Conservation (phyloP, 129 eudicot species). For the Centella asiatica region DNA sequence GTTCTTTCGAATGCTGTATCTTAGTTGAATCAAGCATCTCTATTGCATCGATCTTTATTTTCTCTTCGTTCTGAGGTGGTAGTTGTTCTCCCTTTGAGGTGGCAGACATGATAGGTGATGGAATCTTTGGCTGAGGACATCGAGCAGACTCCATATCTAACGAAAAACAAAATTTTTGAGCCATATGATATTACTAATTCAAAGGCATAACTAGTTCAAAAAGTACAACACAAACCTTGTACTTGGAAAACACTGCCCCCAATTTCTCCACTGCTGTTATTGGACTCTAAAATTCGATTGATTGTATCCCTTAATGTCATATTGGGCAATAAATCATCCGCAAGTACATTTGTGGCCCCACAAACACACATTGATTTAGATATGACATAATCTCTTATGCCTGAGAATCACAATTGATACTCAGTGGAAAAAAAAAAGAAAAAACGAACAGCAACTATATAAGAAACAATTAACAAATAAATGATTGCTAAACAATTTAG, state of each 20-base stretch:
- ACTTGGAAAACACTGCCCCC: conserved; percentile 70
- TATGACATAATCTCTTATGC: conserved; percentile 82
- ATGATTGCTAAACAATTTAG: background rate
- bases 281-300: conserved; percentile 72
- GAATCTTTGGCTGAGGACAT: conserved; percentile 51
- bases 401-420: conserved; percentile 25
- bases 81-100: conserved; percentile 76
- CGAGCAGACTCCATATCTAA: conserved; percentile 84
- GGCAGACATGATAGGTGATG: conserved; percentile 72
- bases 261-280: conserved; percentile 70
- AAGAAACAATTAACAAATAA: background rate
- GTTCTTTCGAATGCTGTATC: conserved; percentile 29
- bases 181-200: background rate
- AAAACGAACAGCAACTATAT: conserved; percentile 1
- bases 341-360: conserved; percentile 83
- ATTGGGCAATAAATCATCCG: conserved; percentile 92
- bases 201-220: background rate
- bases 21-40: too few species aligned
- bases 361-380: conserved; percentile 75
- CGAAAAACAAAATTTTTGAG: background rate
- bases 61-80: conserved; percentile 38
- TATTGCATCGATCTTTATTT: too few species aligned
- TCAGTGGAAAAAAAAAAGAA: background rate
- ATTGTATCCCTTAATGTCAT: conserved; percentile 82
- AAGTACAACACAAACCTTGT: conserved; percentile 46